Evolutionary conservation across 2,329 filamentous ascomycete genomes (phyloP).

Genomic region (Monilinia vaccinii-corymbosi): DNA sequence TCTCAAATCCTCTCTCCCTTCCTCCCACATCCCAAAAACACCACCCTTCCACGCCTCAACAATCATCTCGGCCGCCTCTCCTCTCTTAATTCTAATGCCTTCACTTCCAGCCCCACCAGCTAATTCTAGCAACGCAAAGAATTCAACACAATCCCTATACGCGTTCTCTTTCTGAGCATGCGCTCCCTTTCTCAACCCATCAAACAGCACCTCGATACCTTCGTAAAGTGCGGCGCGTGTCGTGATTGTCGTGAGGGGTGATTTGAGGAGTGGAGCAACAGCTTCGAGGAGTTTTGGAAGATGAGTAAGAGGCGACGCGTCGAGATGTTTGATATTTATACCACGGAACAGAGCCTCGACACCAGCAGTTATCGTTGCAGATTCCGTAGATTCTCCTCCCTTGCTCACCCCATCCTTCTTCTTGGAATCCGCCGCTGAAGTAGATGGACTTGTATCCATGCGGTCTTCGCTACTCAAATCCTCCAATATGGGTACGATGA

Average conservation of each 20-base stretch:
- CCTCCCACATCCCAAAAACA: slow-evolving; percentile 23
- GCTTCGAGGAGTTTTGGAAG: slow-evolving; percentile 23
- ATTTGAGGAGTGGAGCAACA: slow-evolving; percentile 19
- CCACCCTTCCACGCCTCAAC: slow-evolving; percentile 21
- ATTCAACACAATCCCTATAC: slow-evolving; percentile 19
- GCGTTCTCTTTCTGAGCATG: slow-evolving; percentile 13
- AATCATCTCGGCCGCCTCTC: slow-evolving; percentile 27
- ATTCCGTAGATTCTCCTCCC: slow-evolving; percentile 20
- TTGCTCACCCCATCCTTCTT: slow-evolving; percentile 22
- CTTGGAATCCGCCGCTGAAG: background rate
- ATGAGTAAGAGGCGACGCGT: slow-evolving; percentile 20
- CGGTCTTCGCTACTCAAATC: slow-evolving; percentile 34
- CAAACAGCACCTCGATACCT: slow-evolving; percentile 25
- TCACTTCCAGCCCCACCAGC: slow-evolving; percentile 27
- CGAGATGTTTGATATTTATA: slow-evolving; percentile 23
- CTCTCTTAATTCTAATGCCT: slow-evolving; percentile 26
- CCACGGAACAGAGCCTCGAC: slow-evolving; percentile 27
- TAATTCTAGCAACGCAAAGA: slow-evolving; percentile 25
- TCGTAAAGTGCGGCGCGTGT: slow-evolving; percentile 27
- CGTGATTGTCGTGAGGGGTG: slow-evolving; percentile 24
- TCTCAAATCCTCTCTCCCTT: slow-evolving; percentile 19
- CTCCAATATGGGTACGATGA: slow-evolving; percentile 56
- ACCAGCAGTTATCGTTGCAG: slow-evolving; percentile 26
- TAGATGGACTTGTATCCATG: slow-evolving; percentile 45
- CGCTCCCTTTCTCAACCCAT: slow-evolving; percentile 23